Evolutionary conservation across 176 grass and related monocot species (phyloP).

Genomic region (Carex scoparia): DNA sequence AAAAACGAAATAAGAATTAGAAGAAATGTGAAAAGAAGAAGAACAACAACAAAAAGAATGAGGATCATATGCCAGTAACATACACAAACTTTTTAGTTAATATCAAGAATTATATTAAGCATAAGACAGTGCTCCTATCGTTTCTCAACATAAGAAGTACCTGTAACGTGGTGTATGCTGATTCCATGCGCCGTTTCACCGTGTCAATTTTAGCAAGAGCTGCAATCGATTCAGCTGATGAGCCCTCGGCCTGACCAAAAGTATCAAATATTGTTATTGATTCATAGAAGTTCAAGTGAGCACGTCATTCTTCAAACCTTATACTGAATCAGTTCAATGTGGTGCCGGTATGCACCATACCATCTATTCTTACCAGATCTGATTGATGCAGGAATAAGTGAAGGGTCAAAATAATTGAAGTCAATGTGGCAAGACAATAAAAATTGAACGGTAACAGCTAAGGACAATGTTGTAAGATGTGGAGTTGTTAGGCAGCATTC

Average conservation of each 20-base stretch:
- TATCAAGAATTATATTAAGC: background rate
- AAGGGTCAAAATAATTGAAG: background rate
- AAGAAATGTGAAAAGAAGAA: background rate
- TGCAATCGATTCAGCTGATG: slow-evolving; percentile 89
- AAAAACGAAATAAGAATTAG: background rate
- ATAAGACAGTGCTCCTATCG: background rate
- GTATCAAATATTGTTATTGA: slow-evolving; percentile 9
- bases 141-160: slow-evolving; percentile 26
- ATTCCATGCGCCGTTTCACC: slow-evolving; percentile 96
- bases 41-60: background rate
- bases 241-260: slow-evolving; percentile 71
- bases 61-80: slow-evolving; percentile 10
- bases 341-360: background rate
- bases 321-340: background rate
- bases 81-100: slow-evolving; percentile 20
- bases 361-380: background rate
- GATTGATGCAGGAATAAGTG: slow-evolving; percentile 1
- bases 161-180: slow-evolving; percentile 86
- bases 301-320: background rate
- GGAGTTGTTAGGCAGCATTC: background rate
- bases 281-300: background rate
- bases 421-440: background rate
- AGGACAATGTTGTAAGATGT: background rate
- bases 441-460: background rate
- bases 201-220: slow-evolving; percentile 87